Percentiles rank a stretch among this genome's conserved stretches.
These are phyloP conservation scores for Suhomyces kunorum DNA, from an alignment of 1,139 yeast genomes.

Conservation along the genomic window DNA sequence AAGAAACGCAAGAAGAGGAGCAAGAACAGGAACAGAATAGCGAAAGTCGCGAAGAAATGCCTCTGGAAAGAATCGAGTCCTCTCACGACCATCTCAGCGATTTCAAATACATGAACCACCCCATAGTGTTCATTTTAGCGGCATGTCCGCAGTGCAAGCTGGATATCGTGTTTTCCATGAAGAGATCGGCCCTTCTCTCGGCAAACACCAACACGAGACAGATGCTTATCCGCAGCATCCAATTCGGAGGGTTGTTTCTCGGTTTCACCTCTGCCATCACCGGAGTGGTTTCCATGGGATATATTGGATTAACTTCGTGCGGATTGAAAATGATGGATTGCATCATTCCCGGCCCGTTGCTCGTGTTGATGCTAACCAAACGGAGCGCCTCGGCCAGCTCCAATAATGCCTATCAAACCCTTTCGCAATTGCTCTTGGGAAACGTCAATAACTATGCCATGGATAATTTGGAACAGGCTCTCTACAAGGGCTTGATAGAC, in stretches of 20 bases:
- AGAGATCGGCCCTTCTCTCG: slow-evolving; percentile 31
- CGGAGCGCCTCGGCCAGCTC: not conserved
- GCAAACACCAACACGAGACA: slow-evolving; percentile 24
- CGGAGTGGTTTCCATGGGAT: slow-evolving; percentile 45
- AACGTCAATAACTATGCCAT: slow-evolving; percentile 23
- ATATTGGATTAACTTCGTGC: slow-evolving; percentile 43
- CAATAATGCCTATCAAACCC: slow-evolving; percentile 13
- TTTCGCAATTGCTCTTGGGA: slow-evolving; percentile 24
- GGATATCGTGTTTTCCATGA: slow-evolving; percentile 38
- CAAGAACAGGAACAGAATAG: too few relatives aligned
- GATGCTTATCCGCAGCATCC: slow-evolving; percentile 26
- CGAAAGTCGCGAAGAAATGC: not conserved
- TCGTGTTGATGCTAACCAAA: slow-evolving; percentile 34
- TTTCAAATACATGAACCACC: slow-evolving; percentile 2
- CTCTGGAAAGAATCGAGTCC: not conserved
- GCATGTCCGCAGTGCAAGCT: slow-evolving; percentile 50
- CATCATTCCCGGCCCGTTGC: slow-evolving; percentile 38
- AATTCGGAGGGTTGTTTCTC: slow-evolving; percentile 37
- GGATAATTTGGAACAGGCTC: slow-evolving; percentile 38
- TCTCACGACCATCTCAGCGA: slow-evolving; percentile 1
- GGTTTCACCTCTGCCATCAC: slow-evolving; percentile 45
- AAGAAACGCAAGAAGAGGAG: not conserved
- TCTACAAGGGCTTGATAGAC: slow-evolving; percentile 39
- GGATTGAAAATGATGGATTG: slow-evolving; percentile 44
- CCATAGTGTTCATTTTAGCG: slow-evolving; percentile 29